Conservation (phyloP, 2,329 filamentous ascomycete genomes). For the Exophiala dermatitidis region DNA sequence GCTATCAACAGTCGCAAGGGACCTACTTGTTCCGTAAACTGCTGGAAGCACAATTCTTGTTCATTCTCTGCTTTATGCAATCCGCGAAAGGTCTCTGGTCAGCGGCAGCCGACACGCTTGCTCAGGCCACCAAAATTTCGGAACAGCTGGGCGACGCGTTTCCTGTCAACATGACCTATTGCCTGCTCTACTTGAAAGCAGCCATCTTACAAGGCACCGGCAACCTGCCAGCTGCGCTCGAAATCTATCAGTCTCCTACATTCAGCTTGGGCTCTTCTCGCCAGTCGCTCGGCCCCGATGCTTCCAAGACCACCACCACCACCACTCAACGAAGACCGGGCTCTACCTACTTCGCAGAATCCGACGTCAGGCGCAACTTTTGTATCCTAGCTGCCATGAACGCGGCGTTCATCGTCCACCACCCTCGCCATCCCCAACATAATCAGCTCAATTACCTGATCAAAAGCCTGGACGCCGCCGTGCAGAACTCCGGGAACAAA, state of each 20-base stretch:
- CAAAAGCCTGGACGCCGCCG: slow-evolving; percentile 59
- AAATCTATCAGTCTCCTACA: slow-evolving; percentile 55
- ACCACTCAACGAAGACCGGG: not conserved
- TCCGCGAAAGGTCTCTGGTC: slow-evolving; percentile 66
- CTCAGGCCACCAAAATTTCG: slow-evolving; percentile 45
- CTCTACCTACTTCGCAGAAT: slow-evolving; percentile 10
- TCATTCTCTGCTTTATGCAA: slow-evolving; percentile 63
- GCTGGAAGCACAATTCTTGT: slow-evolving; percentile 60
- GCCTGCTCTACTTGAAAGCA: slow-evolving; percentile 65
- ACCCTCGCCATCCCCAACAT: slow-evolving; percentile 52
- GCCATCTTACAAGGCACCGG: slow-evolving; percentile 71
- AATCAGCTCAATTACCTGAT: slow-evolving; percentile 55
- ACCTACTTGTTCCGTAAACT: slow-evolving; percentile 51
- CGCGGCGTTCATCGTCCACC: slow-evolving; percentile 64
- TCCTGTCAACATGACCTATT: slow-evolving; percentile 41
- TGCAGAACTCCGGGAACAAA: slow-evolving; percentile 60
- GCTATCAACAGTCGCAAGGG: slow-evolving; percentile 23
- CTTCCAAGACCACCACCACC: slow-evolving; percentile 7
- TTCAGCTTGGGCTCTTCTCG: slow-evolving; percentile 47
- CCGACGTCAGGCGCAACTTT: slow-evolving; percentile 53
- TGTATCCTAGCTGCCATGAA: slow-evolving; percentile 59
- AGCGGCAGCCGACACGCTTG: slow-evolving; percentile 53
- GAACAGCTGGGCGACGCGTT: slow-evolving; percentile 39
- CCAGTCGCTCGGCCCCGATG: slow-evolving; percentile 22
- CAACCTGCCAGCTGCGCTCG: slow-evolving; percentile 60